Base-by-base conservation (phyloP, 139 green algal species). In the Chlamydomonas sp. region DNA sequence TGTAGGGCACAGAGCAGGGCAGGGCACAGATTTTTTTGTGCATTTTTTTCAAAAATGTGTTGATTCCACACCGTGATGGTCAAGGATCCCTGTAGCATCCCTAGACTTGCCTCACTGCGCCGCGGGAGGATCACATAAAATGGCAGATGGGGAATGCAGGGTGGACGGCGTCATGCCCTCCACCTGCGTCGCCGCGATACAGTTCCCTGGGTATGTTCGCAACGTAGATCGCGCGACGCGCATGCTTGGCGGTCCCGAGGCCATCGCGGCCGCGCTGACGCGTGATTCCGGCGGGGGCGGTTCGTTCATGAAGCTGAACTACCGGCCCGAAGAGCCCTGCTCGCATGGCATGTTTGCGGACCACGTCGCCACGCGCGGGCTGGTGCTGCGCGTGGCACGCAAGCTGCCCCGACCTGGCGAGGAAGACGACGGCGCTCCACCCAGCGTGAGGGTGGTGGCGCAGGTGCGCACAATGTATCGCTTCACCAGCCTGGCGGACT, bases 401-500 rank as follows among this genome's bases (percentile, higher is more conserved):
- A 13, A 13, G 13, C 43, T 54, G 13, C 43, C 13, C 30, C 54
- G 54, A 20, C 22, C 20, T 64, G 24, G 8, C 54, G 24, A 64
- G 30, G 24, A n/a, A 64, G 60, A 49, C 5, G 60, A 10, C 13
- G 31, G 22, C 31, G 26, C 34, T 10, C 31, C 60, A 28, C 60
- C 34, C n/a, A 68, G 20, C 13, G 10, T 68, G 13, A 13, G n/a
- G 31, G 28, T 68, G 13, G 60, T 68, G 8, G 70, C 70, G 3
- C 36, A 58, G 20, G 65, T 80, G 1, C 30, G 10, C 3, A 48
- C 22, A 24, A 57, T 57, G 2, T 83, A 76, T 50, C 35, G 65
- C 4, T 85, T 85, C 70, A 69, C 54, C 3, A 76, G 79, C 31
- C 63, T 85, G 35, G 69, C 76, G n/a, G 79, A 85, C 48, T 83